phyloP scores from a whole-genome alignment of 768 basidiomycete species.

The Pleurotus salmoneostramineus region DNA sequence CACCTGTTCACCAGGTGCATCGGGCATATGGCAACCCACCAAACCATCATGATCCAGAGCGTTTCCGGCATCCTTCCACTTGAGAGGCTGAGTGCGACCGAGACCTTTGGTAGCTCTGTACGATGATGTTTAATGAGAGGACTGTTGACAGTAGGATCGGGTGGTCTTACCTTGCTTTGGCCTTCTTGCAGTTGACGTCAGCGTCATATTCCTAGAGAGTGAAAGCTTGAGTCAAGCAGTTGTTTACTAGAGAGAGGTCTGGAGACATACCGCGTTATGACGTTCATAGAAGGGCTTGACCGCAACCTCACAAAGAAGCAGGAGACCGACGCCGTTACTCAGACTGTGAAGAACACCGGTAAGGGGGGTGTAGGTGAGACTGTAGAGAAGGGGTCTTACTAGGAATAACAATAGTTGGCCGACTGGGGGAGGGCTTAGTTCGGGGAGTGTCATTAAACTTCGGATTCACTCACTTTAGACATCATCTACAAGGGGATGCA shows the following conservation, averaged over 20 bases:
- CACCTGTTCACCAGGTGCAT: conserved; percentile 37
- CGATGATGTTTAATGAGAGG: neutral
- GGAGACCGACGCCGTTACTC: conserved; percentile 47
- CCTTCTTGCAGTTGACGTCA: conserved; percentile 39
- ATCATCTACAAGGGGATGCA: conserved; percentile 41
- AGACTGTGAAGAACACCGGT: conserved; percentile 26
- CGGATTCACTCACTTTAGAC: conserved; percentile 42
- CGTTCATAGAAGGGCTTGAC: conserved; percentile 53
- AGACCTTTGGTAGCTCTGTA: conserved; percentile 51
- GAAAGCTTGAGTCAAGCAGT: neutral
- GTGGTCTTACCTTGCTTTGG: conserved; percentile 29
- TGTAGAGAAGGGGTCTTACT: conserved; percentile 26
- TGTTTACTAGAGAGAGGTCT: neutral
- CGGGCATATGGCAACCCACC: conserved; percentile 57
- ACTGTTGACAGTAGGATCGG: neutral
- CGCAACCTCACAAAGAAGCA: conserved; percentile 60
- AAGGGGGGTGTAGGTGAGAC: neutral
- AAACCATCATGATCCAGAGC: conserved; percentile 45
- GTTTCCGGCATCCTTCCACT: conserved; percentile 58
- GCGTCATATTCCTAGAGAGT: conserved; percentile 42
- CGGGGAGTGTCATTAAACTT: neutral
- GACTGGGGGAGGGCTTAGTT: conserved; percentile 29
- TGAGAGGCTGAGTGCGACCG: conserved; percentile 44
- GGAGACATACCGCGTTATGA: conserved; percentile 26
- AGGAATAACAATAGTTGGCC: conserved; percentile 50